Evolutionary conservation across 2,329 filamentous ascomycete genomes (phyloP), one percentile per base, ranked within the genome.

Genomic region (Tolypocladium ovalisporum): DNA sequence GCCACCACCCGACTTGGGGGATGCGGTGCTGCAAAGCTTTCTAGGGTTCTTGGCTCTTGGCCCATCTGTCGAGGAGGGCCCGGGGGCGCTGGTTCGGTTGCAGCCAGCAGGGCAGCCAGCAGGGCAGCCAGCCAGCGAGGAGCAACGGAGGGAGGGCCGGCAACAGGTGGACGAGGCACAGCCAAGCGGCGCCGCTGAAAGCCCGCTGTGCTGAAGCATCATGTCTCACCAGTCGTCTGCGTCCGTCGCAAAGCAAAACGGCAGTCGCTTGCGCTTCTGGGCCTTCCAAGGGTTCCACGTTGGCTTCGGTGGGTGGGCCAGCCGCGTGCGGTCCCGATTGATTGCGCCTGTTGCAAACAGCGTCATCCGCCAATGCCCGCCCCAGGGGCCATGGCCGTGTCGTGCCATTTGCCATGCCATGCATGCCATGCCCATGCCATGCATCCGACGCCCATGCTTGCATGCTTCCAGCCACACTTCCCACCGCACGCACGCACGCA

Each of bases 221-320:
- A 51, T 57, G 60, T 62, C 60, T 62, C 60, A 62, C 59, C 59
- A 59, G 55, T 29, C 49, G 59, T 55, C 60, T 63, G 62, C 62
- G 62, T 62, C 62, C 62, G 62, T 63, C 62, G 62, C 62, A 63
- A 61, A 59, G 52, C 34, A 32, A 34, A 17, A 17, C n/a, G 24
- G 32, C 34, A 37, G 17, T 52, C 34, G 15, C 52, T 37, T 17
- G 52, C 22, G 42, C 32, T 29, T 40, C 6, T 29, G 6, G 42
- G 36, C 12, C 32, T 39, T 22, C 39, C 39, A 44, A 24, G 54
- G 54, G 54, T 36, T 55, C 54, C 54, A 55, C 56, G 37, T 44
- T 49, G 49, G 51, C 34, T 54, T 36, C 55, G 56, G 27, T 32
- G 55, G 55, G 12, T 35, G 24, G 17, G 12, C 37, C 42, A 29